Percentiles rank a stretch among this genome's conserved stretches.
Evolutionary conservation across 306 rosid genomes (phyloP).

Genomic region (Datisca glomerata): DNA sequence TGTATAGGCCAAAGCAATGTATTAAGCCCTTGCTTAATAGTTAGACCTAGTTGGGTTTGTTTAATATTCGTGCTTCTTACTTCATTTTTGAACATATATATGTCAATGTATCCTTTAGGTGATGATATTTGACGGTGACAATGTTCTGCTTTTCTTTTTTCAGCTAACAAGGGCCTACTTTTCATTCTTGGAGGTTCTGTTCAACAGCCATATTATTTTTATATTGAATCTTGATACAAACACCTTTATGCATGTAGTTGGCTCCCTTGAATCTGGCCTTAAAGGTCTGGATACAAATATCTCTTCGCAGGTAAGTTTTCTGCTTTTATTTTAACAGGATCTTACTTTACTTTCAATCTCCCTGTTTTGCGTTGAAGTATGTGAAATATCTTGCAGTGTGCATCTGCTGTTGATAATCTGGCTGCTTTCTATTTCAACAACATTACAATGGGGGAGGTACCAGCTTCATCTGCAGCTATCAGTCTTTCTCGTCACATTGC

Average conservation of each 20-base stretch:
- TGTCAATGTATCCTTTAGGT: neutral
- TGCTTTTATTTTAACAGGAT: neutral
- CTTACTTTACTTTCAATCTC: constrained; percentile 2
- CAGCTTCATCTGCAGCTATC: constrained; percentile 59
- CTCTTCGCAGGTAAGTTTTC: constrained; percentile 78
- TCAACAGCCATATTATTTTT: constrained; percentile 72
- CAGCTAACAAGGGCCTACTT: constrained; percentile 95
- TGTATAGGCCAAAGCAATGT: too few relatives aligned
- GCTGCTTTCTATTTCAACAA: constrained; percentile 94
- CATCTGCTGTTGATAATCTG: constrained; percentile 91
- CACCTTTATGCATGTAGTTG: constrained; percentile 84
- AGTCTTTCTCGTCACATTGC: constrained; percentile 78
- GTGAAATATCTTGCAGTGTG: constrained; percentile 62
- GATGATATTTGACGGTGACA: neutral
- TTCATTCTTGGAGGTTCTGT: constrained; percentile 88
- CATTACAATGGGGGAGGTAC: constrained; percentile 90
- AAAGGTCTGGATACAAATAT: constrained; percentile 89
- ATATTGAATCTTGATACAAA: constrained; percentile 67
- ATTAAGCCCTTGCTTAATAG: too few relatives aligned
- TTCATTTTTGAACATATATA: too few relatives aligned
- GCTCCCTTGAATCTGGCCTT: constrained; percentile 97
- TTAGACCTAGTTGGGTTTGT: too few relatives aligned
- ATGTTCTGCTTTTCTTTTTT: constrained; percentile 14
- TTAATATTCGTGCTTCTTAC: too few relatives aligned
- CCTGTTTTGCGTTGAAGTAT: constrained; percentile 8